Evolutionary conservation across 805 yeast genomes (phyloP), one percentile per base, ranked within the genome.

Genomic region (Schwanniomyces occidentalis): DNA sequence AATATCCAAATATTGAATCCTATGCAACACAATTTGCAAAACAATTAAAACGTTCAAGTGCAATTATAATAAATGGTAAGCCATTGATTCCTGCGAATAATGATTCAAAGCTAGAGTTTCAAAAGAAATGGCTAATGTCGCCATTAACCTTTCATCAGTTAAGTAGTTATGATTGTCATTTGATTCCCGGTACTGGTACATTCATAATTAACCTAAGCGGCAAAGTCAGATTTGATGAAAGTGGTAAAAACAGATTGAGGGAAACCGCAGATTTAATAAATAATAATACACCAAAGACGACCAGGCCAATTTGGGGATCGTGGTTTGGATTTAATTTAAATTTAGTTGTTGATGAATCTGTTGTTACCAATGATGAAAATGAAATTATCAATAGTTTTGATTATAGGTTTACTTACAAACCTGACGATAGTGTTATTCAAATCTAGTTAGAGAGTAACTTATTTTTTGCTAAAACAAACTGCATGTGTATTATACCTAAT

Each of bases 201-300:
- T 54, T 69, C 24, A 66, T 82, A 6, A 66, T 80, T 18, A 71
- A 71, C 37, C 59, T 77, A 10, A 64, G 75, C n/a, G 65, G 74
- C 2, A 85, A 82, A 54, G 85, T 84, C 8, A 68, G 80, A 41
- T 85, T 84, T 47, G 93, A 85, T 56, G 93, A 85, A 49, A 73
- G 82, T 35, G 93, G 93, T 0, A 72, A 65, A 40, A 81, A 79
- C 40, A 74, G 80, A 51, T 49, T 75, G 17, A 89, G 89, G 2
- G 84, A 80, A 36, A 69, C 77, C 14, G 75, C 88, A 0, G 80
- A 80, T 29, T 55, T 81, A 38, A 52, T 72, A 16, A 40, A 38
- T 33, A 44, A 52, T 6, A 38, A 41, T 17, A 27, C 39, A 17
- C 24, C 33, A 9, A 32, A 33, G 8, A 37, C 56, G 4, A 47